Evolutionary conservation across 2,329 filamentous ascomycete genomes (phyloP).

Genomic region (Trichophyton verrucosum): DNA sequence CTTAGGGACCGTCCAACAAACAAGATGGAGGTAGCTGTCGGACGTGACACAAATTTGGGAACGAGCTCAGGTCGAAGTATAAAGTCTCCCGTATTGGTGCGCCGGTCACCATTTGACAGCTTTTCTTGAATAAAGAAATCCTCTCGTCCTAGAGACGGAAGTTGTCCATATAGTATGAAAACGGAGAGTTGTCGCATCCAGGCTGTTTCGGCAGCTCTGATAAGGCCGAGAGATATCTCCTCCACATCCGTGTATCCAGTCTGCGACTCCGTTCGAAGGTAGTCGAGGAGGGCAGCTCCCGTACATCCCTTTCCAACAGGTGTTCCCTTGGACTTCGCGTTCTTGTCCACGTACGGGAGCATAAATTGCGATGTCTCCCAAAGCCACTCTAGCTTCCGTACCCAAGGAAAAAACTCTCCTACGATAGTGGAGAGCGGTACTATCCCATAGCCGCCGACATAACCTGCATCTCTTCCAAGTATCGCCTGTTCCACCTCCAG

Average conservation of each 20-base stretch:
- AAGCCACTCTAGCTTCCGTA: slow-evolving; percentile 71
- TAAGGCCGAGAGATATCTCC: slow-evolving; percentile 57
- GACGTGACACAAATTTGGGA: slow-evolving; percentile 63
- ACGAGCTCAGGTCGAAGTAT: slow-evolving; percentile 48
- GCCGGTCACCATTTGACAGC: slow-evolving; percentile 25
- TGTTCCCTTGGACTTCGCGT: slow-evolving; percentile 13
- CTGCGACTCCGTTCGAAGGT: slow-evolving; percentile 60
- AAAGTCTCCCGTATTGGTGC: slow-evolving; percentile 43
- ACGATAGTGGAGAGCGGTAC: slow-evolving; percentile 81
- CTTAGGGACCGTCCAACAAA: slow-evolving; percentile 86
- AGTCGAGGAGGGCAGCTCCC: slow-evolving; percentile 65
- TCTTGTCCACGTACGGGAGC: slow-evolving; percentile 31
- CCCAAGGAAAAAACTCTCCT: slow-evolving; percentile 78
- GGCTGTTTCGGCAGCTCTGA: slow-evolving; percentile 68
- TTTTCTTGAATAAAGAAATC: slow-evolving; percentile 70
- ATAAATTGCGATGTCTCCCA: slow-evolving; percentile 63
- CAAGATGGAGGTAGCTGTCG: slow-evolving; percentile 69
- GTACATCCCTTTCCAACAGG: slow-evolving; percentile 37
- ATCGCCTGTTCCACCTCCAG: slow-evolving; percentile 73
- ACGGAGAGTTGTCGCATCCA: slow-evolving; percentile 85
- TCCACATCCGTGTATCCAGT: slow-evolving; percentile 86
- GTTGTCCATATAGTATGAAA: slow-evolving; percentile 79
- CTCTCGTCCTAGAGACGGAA: slow-evolving; percentile 62
- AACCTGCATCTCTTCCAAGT: slow-evolving; percentile 58
- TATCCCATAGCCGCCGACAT: slow-evolving; percentile 85